A percentile compares a stretch with the other conserved stretches of the same genome.
phyloP scores from a whole-genome alignment of 306 rosid species.

The Senna siamea region DNA sequence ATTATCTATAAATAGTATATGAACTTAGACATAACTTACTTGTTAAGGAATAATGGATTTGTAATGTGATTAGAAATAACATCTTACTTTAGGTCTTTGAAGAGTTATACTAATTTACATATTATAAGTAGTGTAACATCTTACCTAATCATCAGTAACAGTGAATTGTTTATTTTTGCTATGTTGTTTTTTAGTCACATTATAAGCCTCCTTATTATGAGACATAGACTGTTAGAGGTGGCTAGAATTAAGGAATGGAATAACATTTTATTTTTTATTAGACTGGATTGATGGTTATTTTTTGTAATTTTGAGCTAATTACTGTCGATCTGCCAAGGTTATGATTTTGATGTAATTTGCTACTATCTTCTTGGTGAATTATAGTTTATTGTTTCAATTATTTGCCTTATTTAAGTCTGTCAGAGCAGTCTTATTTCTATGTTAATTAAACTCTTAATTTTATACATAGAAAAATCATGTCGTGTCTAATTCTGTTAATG shows the following conservation, averaged over 20 bases:
- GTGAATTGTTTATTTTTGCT: neutral
- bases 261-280: neutral
- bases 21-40: neutral
- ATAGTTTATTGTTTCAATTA: neutral
- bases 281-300: neutral
- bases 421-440: conserved; percentile 26
- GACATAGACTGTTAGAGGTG: neutral
- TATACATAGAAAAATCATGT: conserved; percentile 3
- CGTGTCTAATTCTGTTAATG: conserved; percentile 36
- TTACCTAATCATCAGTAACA: neutral
- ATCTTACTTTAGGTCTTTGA: neutral
- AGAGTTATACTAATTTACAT: neutral
- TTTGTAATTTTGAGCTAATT: neutral
- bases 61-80: neutral
- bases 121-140: neutral
- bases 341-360: conserved; percentile 18
- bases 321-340: neutral
- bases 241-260: neutral
- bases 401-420: conserved; percentile 26
- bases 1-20: neutral
- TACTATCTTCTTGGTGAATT: conserved; percentile 8
- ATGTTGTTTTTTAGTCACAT: neutral
- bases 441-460: conserved; percentile 25
- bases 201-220: neutral
- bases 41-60: neutral